Percentiles rank a stretch among this genome's conserved stretches.
phyloP scores from a whole-genome alignment of 305 asterid species.

The Vinca major region DNA sequence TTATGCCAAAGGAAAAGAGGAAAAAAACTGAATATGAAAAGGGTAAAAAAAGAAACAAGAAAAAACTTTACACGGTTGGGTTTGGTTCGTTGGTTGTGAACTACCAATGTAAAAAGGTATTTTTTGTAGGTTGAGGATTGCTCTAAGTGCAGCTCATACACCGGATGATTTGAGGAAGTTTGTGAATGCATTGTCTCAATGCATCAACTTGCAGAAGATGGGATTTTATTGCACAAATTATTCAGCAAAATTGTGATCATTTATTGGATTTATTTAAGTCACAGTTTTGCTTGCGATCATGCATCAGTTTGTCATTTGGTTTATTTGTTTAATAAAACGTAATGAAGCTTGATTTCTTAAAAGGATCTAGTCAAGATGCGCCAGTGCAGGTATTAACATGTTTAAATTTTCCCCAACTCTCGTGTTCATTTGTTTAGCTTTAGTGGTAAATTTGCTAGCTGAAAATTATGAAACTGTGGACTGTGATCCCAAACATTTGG shows the following conservation, averaged over 20 bases:
- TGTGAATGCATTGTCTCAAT: conserved; percentile 52
- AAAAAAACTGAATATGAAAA: too few species aligned
- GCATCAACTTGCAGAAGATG: conserved; percentile 48
- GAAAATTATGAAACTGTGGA: too few species aligned
- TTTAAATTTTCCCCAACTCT: too few species aligned
- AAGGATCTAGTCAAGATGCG: too few species aligned
- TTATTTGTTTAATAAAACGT: not conserved
- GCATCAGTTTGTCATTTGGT: not conserved
- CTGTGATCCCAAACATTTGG: too few species aligned
- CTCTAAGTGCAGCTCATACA: conserved; percentile 84
- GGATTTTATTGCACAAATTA: conserved; percentile 24
- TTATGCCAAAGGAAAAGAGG: not conserved
- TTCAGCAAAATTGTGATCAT: conserved; percentile 43
- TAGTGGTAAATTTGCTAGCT: too few species aligned
- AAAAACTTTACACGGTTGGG: too few species aligned
- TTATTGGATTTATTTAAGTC: not conserved
- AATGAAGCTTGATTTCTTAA: too few species aligned
- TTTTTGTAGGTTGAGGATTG: conserved; percentile 61
- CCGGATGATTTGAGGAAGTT: conserved; percentile 68
- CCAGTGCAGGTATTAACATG: too few species aligned
- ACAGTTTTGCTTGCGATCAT: not conserved
- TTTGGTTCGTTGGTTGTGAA: not conserved
- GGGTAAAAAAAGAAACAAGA: not conserved
- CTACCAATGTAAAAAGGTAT: not conserved
- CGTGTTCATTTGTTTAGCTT: too few species aligned